A percentile compares a stretch with the other conserved stretches of the same genome.
Evolutionary conservation across 352 stramenopile genomes (phyloP).

Genomic region (Aphanomyces stellatus): DNA sequence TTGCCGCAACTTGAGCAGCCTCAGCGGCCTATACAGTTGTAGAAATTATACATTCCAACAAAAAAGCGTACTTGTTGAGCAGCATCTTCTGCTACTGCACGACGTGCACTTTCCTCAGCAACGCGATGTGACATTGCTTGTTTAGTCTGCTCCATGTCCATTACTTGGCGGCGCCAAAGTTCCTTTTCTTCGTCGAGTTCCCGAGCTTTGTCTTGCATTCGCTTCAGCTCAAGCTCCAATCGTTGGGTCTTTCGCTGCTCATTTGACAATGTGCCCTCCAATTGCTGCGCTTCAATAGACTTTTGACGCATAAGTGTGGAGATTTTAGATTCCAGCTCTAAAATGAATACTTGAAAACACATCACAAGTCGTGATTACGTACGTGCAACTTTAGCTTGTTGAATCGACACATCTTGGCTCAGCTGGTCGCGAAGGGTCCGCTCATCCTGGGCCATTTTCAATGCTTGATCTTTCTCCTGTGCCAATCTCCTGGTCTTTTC

Average conservation of each 20-base stretch:
- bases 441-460: conserved; percentile 49
- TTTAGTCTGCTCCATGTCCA: conserved; percentile 36
- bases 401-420: conserved; percentile 33
- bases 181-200: conserved; percentile 43
- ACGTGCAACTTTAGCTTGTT: conserved; percentile 58
- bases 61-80: conserved; percentile 18
- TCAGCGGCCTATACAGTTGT: conserved; percentile 38
- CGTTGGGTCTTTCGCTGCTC: conserved; percentile 56
- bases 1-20: conserved; percentile 55
- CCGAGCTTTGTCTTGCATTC: conserved; percentile 36
- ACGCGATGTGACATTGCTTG: conserved; percentile 36
- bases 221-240: conserved; percentile 52
- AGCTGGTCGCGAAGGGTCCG: conserved; percentile 51
- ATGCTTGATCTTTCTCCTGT: conserved; percentile 54
- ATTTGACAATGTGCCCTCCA: conserved; percentile 5
- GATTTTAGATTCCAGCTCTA: conserved; percentile 5
- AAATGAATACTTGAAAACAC: neutral
- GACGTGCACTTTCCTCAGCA: conserved; percentile 38
- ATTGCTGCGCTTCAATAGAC: conserved; percentile 20
- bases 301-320: conserved; percentile 43
- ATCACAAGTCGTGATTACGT: too few species aligned
- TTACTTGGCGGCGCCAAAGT: conserved; percentile 34
- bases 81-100: conserved; percentile 53
- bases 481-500: conserved; percentile 25
- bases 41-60: neutral